phyloP scores from a whole-genome alignment of 2,329 filamentous ascomycete species.

The Fusarium bulbicola region DNA sequence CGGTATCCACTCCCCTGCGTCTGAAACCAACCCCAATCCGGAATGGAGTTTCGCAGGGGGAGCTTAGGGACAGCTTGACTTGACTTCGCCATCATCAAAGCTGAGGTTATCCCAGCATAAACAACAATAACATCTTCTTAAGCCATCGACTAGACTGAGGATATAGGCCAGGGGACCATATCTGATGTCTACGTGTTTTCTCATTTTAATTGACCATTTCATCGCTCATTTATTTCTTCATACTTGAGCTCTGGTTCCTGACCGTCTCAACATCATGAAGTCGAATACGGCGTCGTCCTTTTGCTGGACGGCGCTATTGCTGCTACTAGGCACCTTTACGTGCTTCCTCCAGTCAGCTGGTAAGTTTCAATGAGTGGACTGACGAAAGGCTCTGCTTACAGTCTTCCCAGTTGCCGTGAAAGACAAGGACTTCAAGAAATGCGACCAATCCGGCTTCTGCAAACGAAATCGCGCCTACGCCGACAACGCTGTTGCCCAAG shows the following conservation, averaged over 20 bases:
- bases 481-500: constrained; percentile 74
- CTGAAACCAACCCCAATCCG: constrained; percentile 36
- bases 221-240: constrained; percentile 1
- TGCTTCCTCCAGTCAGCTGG: constrained; percentile 71
- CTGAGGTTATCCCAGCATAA: constrained; percentile 35
- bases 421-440: constrained; percentile 97
- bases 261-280: constrained; percentile 56
- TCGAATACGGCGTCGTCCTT: constrained; percentile 60
- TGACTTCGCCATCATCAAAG: constrained; percentile 40
- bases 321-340: constrained; percentile 66
- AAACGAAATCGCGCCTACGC: constrained; percentile 92
- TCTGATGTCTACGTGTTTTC: constrained; percentile 1
- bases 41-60: constrained; percentile 33
- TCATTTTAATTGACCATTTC: background rate
- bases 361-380: constrained; percentile 50
- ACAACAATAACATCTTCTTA: constrained; percentile 14
- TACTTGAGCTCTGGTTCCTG: constrained; percentile 17
- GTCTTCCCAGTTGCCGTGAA: constrained; percentile 77
- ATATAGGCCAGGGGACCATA: constrained; percentile 8
- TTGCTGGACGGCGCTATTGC: constrained; percentile 72
- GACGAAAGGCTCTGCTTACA: constrained; percentile 25
- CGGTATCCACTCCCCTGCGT: constrained; percentile 36
- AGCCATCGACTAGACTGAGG: constrained; percentile 8
- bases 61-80: constrained; percentile 46
- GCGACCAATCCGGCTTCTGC: constrained; percentile 95